A percentile compares a stretch with the other conserved stretches of the same genome.
phyloP scores from a whole-genome alignment of 768 basidiomycete genomes.

The Lactarius akahatsu region DNA sequence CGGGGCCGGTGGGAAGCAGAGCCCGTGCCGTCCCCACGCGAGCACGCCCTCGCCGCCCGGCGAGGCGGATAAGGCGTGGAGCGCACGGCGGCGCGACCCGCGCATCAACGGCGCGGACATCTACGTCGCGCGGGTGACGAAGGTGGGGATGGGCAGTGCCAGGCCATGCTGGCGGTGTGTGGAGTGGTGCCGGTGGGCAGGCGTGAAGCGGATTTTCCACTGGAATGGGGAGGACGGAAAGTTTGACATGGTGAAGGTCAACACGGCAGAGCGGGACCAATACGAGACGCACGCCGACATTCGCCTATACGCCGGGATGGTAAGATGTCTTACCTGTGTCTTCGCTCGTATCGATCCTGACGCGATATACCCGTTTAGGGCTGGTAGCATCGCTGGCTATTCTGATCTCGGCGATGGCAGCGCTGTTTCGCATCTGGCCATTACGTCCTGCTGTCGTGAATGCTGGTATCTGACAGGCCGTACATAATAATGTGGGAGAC shows the following conservation, averaged over 20 bases:
- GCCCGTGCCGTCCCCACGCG: constrained; percentile 6
- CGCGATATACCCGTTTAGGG: constrained; percentile 5
- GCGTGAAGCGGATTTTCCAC: constrained; percentile 55
- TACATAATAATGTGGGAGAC: constrained; percentile 1
- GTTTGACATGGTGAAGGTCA: constrained; percentile 49
- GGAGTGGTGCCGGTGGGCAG: constrained; percentile 58
- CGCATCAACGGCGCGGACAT: constrained; percentile 53
- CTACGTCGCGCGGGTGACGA: constrained; percentile 52
- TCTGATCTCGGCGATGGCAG: not conserved
- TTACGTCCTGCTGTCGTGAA: not conserved
- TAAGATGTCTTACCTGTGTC: constrained; percentile 33
- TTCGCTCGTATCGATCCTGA: not conserved
- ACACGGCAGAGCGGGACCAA: constrained; percentile 38
- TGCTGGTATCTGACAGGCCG: not conserved
- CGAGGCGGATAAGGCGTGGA: constrained; percentile 35
- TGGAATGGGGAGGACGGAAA: constrained; percentile 42
- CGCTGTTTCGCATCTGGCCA: not conserved
- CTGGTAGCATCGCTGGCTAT: constrained; percentile 6
- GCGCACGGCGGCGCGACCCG: constrained; percentile 40
- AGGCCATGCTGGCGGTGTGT: constrained; percentile 57
- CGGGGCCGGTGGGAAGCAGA: not conserved
- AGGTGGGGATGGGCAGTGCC: constrained; percentile 49
- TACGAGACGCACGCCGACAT: constrained; percentile 50
- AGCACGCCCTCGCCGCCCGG: constrained; percentile 19
- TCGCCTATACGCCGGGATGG: constrained; percentile 46